phyloP scores from a whole-genome alignment of 169 alveolate genomes.

The Plasmodium ovale region DNA sequence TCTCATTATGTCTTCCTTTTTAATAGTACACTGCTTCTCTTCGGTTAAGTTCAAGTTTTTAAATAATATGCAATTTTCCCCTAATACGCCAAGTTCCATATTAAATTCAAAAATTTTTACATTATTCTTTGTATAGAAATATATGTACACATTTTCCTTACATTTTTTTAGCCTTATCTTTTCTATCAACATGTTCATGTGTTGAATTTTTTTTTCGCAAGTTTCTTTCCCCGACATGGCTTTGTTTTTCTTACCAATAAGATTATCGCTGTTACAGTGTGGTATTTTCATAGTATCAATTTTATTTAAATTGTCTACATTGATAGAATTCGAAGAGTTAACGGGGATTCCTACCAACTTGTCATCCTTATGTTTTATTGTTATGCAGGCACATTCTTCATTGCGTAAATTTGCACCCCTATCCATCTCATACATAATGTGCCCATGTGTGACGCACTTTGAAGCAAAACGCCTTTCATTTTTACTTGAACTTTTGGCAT shows the following conservation, averaged over 20 bases:
- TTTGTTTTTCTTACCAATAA: background rate
- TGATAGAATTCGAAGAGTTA: too few relatives aligned
- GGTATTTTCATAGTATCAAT: background rate
- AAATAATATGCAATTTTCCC: conserved; percentile 34
- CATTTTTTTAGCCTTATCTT: conserved; percentile 20
- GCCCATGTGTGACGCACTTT: too few relatives aligned
- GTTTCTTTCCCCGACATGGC: background rate
- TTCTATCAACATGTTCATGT: conserved; percentile 5
- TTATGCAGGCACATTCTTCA: too few relatives aligned
- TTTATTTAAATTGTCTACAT: too few relatives aligned
- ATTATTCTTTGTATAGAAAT: conserved; percentile 25
- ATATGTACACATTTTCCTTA: conserved; percentile 2
- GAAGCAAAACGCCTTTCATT: too few relatives aligned
- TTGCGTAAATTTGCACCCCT: too few relatives aligned
- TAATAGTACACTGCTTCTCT: background rate
- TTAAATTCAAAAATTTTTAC: conserved; percentile 6
- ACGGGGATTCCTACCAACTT: too few relatives aligned
- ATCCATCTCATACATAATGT: too few relatives aligned
- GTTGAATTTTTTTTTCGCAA: background rate
- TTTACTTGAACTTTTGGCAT: too few relatives aligned
- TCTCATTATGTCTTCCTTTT: conserved; percentile 34
- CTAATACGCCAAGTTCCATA: conserved; percentile 17
- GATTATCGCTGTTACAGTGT: background rate
- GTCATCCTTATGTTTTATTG: too few relatives aligned
- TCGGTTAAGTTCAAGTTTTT: background rate